Evolutionary conservation across 148 eudicot genomes (phyloP).

Genomic region (Bassia scoparia): DNA sequence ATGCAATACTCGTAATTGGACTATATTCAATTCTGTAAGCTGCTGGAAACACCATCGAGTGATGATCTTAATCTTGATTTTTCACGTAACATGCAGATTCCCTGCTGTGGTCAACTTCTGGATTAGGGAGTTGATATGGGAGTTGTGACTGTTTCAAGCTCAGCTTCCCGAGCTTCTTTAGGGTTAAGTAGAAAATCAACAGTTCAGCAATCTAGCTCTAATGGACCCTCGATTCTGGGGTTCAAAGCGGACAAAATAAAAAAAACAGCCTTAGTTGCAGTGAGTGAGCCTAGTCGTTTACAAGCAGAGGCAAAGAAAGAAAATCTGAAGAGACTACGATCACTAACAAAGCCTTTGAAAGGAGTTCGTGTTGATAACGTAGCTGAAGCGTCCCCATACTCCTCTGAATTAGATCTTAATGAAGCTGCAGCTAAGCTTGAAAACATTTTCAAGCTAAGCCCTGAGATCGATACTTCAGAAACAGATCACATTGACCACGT

Average conservation of each 20-base stretch:
- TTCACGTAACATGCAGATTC: slow-evolving; percentile 15
- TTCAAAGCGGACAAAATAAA: slow-evolving; percentile 59
- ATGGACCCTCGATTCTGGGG: slow-evolving; percentile 46
- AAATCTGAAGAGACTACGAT: slow-evolving; percentile 49
- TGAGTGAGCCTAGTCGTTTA: slow-evolving; percentile 44
- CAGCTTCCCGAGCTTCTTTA: slow-evolving; percentile 68
- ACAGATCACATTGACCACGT: slow-evolving; percentile 30
- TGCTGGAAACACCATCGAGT: background rate
- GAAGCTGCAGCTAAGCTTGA: slow-evolving; percentile 95
- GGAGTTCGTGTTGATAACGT: slow-evolving; percentile 41
- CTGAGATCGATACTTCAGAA: slow-evolving; percentile 32
- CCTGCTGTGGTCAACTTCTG: background rate
- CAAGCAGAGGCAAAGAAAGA: slow-evolving; percentile 49
- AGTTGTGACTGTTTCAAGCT: slow-evolving; percentile 86
- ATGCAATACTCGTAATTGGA: no score
- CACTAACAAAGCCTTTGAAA: slow-evolving; percentile 42
- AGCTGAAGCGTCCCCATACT: slow-evolving; percentile 42
- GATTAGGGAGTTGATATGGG: slow-evolving; percentile 58
- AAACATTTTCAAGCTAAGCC: slow-evolving; percentile 65
- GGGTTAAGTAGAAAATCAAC: slow-evolving; percentile 51
- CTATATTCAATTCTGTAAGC: background rate
- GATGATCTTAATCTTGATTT: background rate
- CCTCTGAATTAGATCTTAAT: slow-evolving; percentile 57
- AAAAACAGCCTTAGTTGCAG: slow-evolving; percentile 43
- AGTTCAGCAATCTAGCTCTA: slow-evolving; percentile 33